Evolutionary conservation across 192 early-diverging fungal genomes (phyloP).

Genomic region (Mortierella alpina): DNA sequence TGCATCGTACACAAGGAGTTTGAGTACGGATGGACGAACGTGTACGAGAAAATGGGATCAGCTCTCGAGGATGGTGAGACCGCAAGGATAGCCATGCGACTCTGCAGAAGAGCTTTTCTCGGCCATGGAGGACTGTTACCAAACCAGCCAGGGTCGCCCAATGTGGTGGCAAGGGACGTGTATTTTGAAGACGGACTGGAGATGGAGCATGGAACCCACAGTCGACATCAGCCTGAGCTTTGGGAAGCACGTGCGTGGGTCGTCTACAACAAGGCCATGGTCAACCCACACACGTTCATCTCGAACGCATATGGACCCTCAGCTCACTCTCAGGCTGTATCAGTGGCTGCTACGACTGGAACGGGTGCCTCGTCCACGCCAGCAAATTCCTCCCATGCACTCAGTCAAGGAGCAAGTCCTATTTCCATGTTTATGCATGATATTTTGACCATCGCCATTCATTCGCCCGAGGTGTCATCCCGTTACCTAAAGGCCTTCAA

Average conservation of each 20-base stretch:
- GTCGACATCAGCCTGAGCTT: constrained; percentile 6
- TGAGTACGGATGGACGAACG: constrained; percentile 44
- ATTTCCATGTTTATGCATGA: constrained; percentile 37
- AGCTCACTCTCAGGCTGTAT: neutral
- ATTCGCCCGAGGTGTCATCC: constrained; percentile 37
- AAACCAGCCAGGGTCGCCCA: constrained; percentile 8
- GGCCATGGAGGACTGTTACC: constrained; percentile 22
- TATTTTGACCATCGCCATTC: constrained; percentile 33
- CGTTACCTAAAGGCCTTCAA: constrained; percentile 51
- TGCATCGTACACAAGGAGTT: constrained; percentile 42
- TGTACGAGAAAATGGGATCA: constrained; percentile 47
- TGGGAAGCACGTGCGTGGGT: constrained; percentile 52
- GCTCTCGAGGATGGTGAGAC: constrained; percentile 41
- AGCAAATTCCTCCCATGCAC: neutral
- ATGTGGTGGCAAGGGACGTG: constrained; percentile 12
- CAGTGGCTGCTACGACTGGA: neutral
- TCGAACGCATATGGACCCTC: neutral
- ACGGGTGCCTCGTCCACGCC: neutral
- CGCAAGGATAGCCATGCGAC: constrained; percentile 40
- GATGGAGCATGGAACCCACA: neutral
- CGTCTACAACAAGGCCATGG: constrained; percentile 47
- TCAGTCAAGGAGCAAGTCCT: constrained; percentile 4
- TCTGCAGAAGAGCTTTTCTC: constrained; percentile 39
- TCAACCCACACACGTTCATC: constrained; percentile 18
- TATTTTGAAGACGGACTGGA: constrained; percentile 9